These are phyloP conservation scores for Anthracocystis setariae DNA, from an alignment of 1,284 basidiomycete genomes.

Conservation along the genomic window DNA sequence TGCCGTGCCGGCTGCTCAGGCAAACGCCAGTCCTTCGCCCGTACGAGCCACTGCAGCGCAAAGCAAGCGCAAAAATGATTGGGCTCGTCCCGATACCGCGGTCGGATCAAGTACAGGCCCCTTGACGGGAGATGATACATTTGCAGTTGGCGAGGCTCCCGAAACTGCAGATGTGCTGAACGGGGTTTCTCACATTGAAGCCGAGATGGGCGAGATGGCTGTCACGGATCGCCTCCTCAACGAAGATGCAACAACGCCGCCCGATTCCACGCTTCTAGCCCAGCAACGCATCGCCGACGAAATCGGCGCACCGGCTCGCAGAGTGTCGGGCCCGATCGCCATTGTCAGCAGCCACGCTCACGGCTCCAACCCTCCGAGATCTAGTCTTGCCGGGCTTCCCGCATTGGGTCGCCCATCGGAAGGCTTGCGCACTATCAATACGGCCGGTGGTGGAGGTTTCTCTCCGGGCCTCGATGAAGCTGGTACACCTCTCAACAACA, in stretches of 20 bases:
- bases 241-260: slow-evolving; percentile 10
- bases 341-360: slow-evolving; percentile 23
- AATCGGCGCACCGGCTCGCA: slow-evolving; percentile 26
- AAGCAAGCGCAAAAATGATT: slow-evolving; percentile 40
- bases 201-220: slow-evolving; percentile 32
- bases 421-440: slow-evolving; percentile 23
- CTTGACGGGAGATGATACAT: slow-evolving; percentile 33
- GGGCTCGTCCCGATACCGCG: slow-evolving; percentile 52
- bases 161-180: slow-evolving; percentile 4
- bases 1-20: slow-evolving; percentile 10
- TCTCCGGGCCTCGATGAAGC: slow-evolving; percentile 51
- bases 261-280: neutral
- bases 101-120: slow-evolving; percentile 39
- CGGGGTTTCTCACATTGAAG: slow-evolving; percentile 3
- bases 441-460: slow-evolving; percentile 35
- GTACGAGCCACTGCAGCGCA: slow-evolving; percentile 31
- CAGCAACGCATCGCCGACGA: slow-evolving; percentile 7
- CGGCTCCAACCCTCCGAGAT: slow-evolving; percentile 9
- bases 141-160: slow-evolving; percentile 10
- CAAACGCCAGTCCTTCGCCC: slow-evolving; percentile 5
- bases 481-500: slow-evolving; percentile 71
- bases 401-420: slow-evolving; percentile 21
- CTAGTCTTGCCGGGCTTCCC: slow-evolving; percentile 10
- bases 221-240: slow-evolving; percentile 35
- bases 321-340: slow-evolving; percentile 35